These are phyloP conservation scores for Pseudogymnoascus sp. DNA, from an alignment of 2,329 filamentous ascomycete genomes.

Conservation along the genomic window DNA sequence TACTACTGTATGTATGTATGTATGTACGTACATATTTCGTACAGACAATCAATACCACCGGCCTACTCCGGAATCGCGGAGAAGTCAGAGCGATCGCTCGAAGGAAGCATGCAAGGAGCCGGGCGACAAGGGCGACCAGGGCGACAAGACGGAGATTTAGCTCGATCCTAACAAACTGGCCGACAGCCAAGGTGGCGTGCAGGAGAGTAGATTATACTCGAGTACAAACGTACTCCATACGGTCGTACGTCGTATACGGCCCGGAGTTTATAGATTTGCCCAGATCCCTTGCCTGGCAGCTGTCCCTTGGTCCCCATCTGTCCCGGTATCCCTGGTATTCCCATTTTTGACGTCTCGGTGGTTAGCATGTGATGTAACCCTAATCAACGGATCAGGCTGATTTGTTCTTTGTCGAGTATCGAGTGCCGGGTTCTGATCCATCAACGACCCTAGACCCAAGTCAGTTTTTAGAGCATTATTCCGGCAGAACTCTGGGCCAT, in stretches of 20 bases:
- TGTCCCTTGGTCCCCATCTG: neutral
- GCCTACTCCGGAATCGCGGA: neutral
- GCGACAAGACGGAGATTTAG: neutral
- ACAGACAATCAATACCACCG: too few species aligned
- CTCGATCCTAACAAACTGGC: neutral
- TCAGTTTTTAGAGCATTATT: neutral
- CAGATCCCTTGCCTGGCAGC: neutral
- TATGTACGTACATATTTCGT: too few species aligned
- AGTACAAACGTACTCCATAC: neutral
- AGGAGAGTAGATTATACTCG: neutral
- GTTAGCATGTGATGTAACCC: conserved; percentile 4
- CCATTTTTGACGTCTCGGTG: neutral
- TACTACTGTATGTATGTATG: too few species aligned
- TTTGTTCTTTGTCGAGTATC: neutral
- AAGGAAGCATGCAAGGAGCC: neutral
- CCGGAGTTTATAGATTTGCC: conserved; percentile 1
- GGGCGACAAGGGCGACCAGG: neutral
- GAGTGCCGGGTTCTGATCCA: neutral
- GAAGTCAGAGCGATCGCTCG: neutral
- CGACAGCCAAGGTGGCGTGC: neutral
- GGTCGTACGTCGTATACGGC: neutral
- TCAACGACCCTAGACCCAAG: neutral
- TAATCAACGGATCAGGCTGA: conserved; percentile 6
- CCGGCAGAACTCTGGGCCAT: neutral
- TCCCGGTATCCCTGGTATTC: neutral